Conservation (phyloP, 208 protist genomes). For the Porcisia hertigi region DNA sequence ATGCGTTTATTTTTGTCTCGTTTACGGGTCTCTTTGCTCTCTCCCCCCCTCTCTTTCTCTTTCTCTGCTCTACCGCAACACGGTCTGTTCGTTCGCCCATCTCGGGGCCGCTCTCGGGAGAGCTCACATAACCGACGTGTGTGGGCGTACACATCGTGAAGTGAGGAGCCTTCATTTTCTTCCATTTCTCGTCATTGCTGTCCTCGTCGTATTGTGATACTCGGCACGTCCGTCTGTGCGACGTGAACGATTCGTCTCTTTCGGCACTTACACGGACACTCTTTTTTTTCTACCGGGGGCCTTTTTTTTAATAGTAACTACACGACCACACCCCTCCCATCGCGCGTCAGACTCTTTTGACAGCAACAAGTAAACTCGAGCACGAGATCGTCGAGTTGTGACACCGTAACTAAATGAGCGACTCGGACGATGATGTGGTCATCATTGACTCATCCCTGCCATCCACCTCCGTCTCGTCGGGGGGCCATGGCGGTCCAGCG, state of each 20-base stretch:
- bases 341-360: background rate
- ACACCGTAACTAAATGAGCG: background rate
- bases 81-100: background rate
- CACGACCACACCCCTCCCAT: background rate
- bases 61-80: background rate
- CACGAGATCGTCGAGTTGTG: background rate
- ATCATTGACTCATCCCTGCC: constrained; percentile 31
- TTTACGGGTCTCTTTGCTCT: background rate
- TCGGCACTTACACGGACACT: background rate
- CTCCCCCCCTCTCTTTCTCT: background rate
- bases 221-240: background rate
- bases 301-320: background rate
- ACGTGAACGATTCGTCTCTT: background rate
- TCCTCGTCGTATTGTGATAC: background rate
- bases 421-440: constrained; percentile 27
- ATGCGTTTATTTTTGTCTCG: background rate
- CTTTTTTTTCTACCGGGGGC: background rate
- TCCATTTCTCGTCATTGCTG: background rate
- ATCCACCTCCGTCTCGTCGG: background rate
- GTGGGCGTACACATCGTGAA: background rate
- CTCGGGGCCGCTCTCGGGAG: background rate
- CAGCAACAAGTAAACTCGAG: background rate
- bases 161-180: background rate
- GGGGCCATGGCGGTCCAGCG: background rate
- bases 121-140: background rate